Evolutionary conservation across 2,329 filamentous ascomycete genomes (phyloP), one percentile per base, ranked within the genome.

Genomic region (Exophiala dermatitidis): DNA sequence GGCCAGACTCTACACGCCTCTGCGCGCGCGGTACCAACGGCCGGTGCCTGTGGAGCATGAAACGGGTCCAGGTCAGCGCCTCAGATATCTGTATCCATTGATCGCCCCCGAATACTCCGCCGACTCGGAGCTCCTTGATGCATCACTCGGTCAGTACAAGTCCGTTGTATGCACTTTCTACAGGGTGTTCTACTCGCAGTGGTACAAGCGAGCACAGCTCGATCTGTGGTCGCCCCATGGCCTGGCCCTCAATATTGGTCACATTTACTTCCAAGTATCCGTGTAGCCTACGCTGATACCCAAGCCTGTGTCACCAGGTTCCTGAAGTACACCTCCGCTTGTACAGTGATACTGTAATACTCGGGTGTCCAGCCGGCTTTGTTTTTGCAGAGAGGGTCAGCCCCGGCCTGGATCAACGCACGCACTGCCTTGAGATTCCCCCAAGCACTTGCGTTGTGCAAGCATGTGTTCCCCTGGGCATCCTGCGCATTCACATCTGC

Each of bases 241-340:
- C 19, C 19, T 19, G 19, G 19, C 19, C 19, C 19, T 19, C 19
- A 19, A 19, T 19, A 19, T 19, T 19, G 19, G 19, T 19, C 19
- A 19, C n/a, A 46, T 38, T 55, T 48, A 60, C 50, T 56, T 60
- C 58, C 58, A 60, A 7, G 58, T 41, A 48, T 60, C 58, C 37
- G 52, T 44, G 46, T 51, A 50, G 32, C 52, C 44, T 34, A 62
- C 54, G 36, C 44, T 63, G 54, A 63, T 60, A 10, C 60, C 60
- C 52, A 63, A 48, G 12, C 60, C 61, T 5, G 45, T 52, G 31
- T 60, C 3, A 93, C 82, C 50, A 95, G 70, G 9, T 81, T 82
- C 70, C 87, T 88, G 57, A 93, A 83, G 66, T 94, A 93, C 0
- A 90, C 85, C 69, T 94, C 88, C 1, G 88, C 87, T 66, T 89